Percentiles rank a stretch among this genome's conserved stretches.
phyloP scores from a whole-genome alignment of 495 filamentous ascomycete species.

The Neurospora intermedia region DNA sequence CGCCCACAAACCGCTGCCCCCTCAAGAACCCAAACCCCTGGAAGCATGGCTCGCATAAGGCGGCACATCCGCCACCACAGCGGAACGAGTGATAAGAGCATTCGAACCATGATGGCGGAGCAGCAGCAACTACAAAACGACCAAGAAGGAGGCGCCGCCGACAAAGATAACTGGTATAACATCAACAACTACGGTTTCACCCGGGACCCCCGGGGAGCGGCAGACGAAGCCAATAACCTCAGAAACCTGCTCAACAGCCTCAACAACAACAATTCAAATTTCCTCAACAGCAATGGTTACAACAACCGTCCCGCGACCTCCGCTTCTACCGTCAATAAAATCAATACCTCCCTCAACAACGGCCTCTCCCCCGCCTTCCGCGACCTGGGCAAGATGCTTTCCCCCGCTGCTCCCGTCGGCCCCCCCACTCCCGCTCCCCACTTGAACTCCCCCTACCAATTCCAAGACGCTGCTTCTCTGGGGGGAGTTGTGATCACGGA shows the following conservation, averaged over 20 bases:
- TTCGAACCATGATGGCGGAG: slow-evolving; percentile 10
- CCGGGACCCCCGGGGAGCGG: background rate
- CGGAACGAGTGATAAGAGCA: slow-evolving; percentile 22
- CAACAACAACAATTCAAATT: background rate
- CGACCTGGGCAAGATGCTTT: background rate
- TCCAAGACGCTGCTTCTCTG: background rate
- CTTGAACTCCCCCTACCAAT: background rate
- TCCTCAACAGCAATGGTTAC: background rate
- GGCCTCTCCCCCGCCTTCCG: background rate
- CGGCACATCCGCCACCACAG: slow-evolving; percentile 27
- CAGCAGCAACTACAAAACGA: background rate
- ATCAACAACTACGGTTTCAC: background rate
- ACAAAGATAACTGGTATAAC: background rate
- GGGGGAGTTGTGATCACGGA: background rate
- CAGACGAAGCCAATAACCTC: background rate
- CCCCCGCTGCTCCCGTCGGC: background rate
- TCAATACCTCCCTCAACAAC: background rate
- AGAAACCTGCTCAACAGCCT: background rate
- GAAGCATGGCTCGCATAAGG: slow-evolving; percentile 27
- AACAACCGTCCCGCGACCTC: background rate
- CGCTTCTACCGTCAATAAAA: background rate
- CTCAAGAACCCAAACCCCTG: background rate
- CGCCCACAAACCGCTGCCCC: slow-evolving; percentile 13
- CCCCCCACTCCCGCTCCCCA: background rate
- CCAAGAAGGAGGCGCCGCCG: background rate